Base-by-base conservation (phyloP, 805 yeast genomes). In the Wickerhamiella shivajii region DNA sequence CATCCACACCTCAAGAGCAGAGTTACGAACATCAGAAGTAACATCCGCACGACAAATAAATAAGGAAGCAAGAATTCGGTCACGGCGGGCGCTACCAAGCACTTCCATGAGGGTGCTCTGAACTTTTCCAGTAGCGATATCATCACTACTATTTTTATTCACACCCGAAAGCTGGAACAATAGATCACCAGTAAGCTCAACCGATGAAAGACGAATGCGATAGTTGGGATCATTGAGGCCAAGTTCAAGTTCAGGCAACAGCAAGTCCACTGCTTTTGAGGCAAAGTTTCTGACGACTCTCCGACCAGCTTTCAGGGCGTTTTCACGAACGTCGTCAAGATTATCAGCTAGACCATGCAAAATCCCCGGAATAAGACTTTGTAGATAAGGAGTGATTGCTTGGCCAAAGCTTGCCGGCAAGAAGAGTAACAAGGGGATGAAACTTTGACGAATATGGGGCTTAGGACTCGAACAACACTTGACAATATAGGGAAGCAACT, bases 1-100 rank as follows among this genome's bases (percentile, higher is more conserved):
- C 59, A 85, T 85, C 99, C 99, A 90, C 29, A 90, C 83, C 47
- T 90, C 95, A 39, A 81, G 71, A 9, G 97, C 75, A 17, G 93
- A 79, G 43, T 73, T 73, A 47, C 98, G 74, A 18, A 90, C 99
- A 44, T 74, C 66, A 45, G 81, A 81, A 24, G 90, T 70, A 24
- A 74, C 70, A 61, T 90, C 99, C 10, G 93, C 80, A 55, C 98
- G 84, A 56, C 96, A 85, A 21, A 90, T 74, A 55, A 84, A 90
- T 45, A 90, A 62, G n/a, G 85, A 64, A 1, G 96, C 70, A 46
- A 90, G 62, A 24, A 90, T 67, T 38, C 83, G 71, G 53, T 84
- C 93, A 50, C 96, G 77, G 51, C 94, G 79, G 5, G 78, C 92
- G 44, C 65, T 64, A 38, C 98, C 98, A 48, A 90, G 71, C 4